Conservation (phyloP, 108 stramenopile species). For the Schizochytrium sp. region DNA sequence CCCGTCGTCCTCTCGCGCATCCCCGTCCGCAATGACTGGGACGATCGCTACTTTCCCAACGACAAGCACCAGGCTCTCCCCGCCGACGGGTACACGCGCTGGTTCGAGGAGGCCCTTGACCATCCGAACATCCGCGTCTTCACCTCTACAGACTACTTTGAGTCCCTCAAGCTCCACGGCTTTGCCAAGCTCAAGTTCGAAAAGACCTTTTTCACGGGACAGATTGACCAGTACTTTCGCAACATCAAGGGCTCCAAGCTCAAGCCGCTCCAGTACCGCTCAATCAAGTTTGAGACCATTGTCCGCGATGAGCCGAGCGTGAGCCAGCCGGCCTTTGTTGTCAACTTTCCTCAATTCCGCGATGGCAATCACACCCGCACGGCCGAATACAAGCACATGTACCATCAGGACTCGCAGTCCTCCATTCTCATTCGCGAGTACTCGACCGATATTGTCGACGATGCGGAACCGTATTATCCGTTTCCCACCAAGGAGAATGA, state of each 20-base stretch:
- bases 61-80: conserved; percentile 68
- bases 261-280: conserved; percentile 54
- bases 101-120: conserved; percentile 56
- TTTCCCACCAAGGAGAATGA: conserved; percentile 64
- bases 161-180: neutral
- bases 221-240: conserved; percentile 66
- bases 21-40: conserved; percentile 57
- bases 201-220: conserved; percentile 60
- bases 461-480: conserved; percentile 55
- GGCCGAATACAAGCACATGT: conserved; percentile 60
- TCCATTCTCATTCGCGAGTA: neutral
- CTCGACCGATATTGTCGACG: conserved; percentile 20
- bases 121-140: conserved; percentile 54
- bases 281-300: conserved; percentile 54
- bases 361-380: conserved; percentile 30
- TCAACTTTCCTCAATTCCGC: conserved; percentile 53
- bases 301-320: conserved; percentile 21
- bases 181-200: conserved; percentile 44
- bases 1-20: conserved; percentile 62
- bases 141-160: conserved; percentile 60
- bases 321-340: conserved; percentile 53
- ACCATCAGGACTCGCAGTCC: conserved; percentile 59
- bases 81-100: conserved; percentile 57
- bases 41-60: conserved; percentile 59
- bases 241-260: conserved; percentile 55